Percentiles rank a stretch among this genome's conserved stretches.
Evolutionary conservation across 805 yeast species (phyloP).

Genomic region (Ogataea parapolymorpha): DNA sequence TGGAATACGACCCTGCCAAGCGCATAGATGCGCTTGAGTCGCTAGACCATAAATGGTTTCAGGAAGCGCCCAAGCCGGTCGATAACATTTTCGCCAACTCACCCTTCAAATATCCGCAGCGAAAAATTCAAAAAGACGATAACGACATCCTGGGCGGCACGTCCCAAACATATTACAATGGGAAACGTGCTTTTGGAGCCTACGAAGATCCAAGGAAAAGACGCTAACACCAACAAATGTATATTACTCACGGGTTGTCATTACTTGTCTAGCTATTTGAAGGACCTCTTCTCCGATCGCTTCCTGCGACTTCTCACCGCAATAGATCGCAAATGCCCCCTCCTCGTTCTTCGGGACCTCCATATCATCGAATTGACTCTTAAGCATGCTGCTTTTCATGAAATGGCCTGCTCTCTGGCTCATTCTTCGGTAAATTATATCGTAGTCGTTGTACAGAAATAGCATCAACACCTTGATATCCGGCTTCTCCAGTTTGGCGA

Average conservation of each 20-base stretch:
- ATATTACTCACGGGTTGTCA: background rate
- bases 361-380: slow-evolving; percentile 71
- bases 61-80: slow-evolving; percentile 62
- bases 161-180: slow-evolving; percentile 17
- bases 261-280: background rate
- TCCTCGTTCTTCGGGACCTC: slow-evolving; percentile 53
- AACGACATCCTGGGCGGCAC: slow-evolving; percentile 55
- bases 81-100: slow-evolving; percentile 80
- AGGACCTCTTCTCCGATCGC: slow-evolving; percentile 14
- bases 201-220: slow-evolving; percentile 19
- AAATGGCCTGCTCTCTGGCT: slow-evolving; percentile 67
- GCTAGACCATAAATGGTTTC: slow-evolving; percentile 73
- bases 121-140: slow-evolving; percentile 86
- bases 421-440: slow-evolving; percentile 61
- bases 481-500: slow-evolving; percentile 20
- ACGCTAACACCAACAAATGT: slow-evolving; percentile 3
- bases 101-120: slow-evolving; percentile 70
- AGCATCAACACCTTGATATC: slow-evolving; percentile 52
- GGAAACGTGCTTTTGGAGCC: slow-evolving; percentile 13
- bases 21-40: slow-evolving; percentile 79
- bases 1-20: slow-evolving; percentile 79
- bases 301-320: slow-evolving; percentile 19
- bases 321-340: slow-evolving; percentile 16
- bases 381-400: slow-evolving; percentile 84
- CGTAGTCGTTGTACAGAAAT: slow-evolving; percentile 62